phyloP scores from a whole-genome alignment of 1,284 basidiomycete genomes.

The Rhodotorula sp. region DNA sequence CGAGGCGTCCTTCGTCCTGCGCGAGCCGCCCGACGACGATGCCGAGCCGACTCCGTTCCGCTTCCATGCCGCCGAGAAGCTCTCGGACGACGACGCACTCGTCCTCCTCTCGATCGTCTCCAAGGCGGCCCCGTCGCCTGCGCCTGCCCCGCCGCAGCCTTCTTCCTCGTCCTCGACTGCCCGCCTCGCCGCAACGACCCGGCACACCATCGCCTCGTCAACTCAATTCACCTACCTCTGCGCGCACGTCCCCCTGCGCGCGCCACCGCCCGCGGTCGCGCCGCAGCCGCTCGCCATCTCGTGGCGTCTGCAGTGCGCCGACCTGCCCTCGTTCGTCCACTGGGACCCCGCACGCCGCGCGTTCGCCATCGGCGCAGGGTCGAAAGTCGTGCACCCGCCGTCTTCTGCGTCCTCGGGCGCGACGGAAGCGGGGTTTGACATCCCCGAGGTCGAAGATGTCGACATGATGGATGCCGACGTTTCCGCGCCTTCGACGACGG shows the following conservation, averaged over 20 bases:
- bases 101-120: conserved; percentile 26
- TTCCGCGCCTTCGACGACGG: background rate
- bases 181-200: conserved; percentile 1
- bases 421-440: background rate
- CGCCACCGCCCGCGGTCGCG: conserved; percentile 49
- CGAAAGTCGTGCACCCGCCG: conserved; percentile 54
- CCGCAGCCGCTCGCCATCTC: conserved; percentile 51
- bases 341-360: conserved; percentile 57
- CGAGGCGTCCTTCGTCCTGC: conserved; percentile 56
- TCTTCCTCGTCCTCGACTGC: background rate
- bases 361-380: conserved; percentile 64
- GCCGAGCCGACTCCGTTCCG: conserved; percentile 58
- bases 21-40: conserved; percentile 43
- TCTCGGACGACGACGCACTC: conserved; percentile 29
- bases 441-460: background rate
- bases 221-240: conserved; percentile 24
- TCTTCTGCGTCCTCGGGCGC: too few relatives aligned
- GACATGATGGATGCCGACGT: background rate
- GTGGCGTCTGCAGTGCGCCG: conserved; percentile 70
- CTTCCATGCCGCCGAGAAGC: conserved; percentile 51
- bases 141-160: conserved; percentile 24
- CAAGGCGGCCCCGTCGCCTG: conserved; percentile 43
- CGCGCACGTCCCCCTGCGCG: conserved; percentile 3
- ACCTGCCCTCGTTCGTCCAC: conserved; percentile 66
- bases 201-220: conserved; percentile 20